These are phyloP conservation scores for Erodium maritimum DNA, from an alignment of 345 rosid genomes.

Conservation along the genomic window DNA sequence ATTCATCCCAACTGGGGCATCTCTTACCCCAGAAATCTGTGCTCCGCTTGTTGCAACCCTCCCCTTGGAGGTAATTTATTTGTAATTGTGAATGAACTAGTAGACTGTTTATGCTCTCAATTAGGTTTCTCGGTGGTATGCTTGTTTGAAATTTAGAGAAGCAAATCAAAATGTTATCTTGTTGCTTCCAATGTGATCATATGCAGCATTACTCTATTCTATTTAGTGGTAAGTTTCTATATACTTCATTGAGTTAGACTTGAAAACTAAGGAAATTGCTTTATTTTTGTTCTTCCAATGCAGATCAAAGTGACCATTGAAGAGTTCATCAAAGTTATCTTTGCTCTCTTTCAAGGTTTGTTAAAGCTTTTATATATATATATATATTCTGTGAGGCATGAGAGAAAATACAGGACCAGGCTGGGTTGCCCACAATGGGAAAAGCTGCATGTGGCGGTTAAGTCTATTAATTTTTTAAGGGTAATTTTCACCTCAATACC, in stretches of 20 bases:
- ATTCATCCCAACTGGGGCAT: conserved; percentile 53
- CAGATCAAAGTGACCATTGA: conserved; percentile 61
- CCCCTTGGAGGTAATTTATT: conserved; percentile 68
- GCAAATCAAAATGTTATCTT: no score
- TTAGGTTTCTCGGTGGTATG: no score
- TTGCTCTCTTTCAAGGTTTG: conserved; percentile 72
- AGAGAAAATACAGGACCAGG: no score
- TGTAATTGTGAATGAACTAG: conserved; percentile 6
- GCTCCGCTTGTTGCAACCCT: conserved; percentile 92
- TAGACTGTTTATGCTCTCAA: no score
- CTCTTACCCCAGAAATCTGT: conserved; percentile 51
- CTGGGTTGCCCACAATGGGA: no score
- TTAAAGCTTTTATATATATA: background rate
- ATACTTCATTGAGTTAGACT: background rate
- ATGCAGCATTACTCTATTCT: no score
- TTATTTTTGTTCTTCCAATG: conserved; percentile 6
- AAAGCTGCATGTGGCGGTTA: no score
- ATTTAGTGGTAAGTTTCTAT: background rate
- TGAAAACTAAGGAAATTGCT: background rate
- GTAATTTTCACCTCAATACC: no score
- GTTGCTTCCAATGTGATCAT: no score
- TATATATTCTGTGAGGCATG: no score
- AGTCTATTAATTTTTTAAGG: no score
- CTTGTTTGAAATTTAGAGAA: no score
- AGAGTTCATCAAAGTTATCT: conserved; percentile 58